These are phyloP conservation scores for Polygonum aviculare DNA, from an alignment of 148 eudicot species.

Conservation along the genomic window DNA sequence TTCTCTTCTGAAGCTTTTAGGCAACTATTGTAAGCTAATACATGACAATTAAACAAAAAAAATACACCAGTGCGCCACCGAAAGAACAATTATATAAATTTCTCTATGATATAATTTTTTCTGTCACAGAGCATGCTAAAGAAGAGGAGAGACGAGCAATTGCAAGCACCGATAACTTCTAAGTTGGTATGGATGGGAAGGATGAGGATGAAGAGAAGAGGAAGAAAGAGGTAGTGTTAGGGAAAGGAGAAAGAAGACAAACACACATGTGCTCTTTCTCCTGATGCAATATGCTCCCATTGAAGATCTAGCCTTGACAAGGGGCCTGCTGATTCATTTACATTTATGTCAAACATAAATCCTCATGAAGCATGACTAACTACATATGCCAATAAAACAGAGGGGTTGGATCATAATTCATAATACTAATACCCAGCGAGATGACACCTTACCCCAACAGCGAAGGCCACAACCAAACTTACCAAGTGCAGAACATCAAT, in stretches of 20 bases:
- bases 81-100: not conserved
- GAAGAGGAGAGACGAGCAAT: slow-evolving; percentile 17
- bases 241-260: slow-evolving; percentile 98
- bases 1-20: not conserved
- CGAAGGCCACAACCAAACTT: slow-evolving; percentile 29
- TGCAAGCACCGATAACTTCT: slow-evolving; percentile 35
- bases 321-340: slow-evolving; percentile 96
- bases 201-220: slow-evolving; percentile 56
- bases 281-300: slow-evolving; percentile 97
- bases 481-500: slow-evolving; percentile 96
- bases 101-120: not conserved
- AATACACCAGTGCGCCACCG: not conserved
- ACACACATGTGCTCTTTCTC: slow-evolving; percentile 98
- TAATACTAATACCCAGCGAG: not conserved
- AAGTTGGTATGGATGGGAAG: slow-evolving; percentile 45
- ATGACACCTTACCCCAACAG: slow-evolving; percentile 20
- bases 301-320: slow-evolving; percentile 85
- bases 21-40: not conserved
- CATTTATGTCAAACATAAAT: slow-evolving; percentile 64
- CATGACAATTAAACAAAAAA: not conserved
- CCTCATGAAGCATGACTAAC: slow-evolving; percentile 48
- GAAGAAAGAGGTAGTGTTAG: slow-evolving; percentile 83
- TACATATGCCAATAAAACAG: slow-evolving; percentile 24
- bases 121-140: not conserved
- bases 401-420: slow-evolving; percentile 2